Evolutionary conservation across 768 basidiomycete species (phyloP).

Genomic region (Favolaschia claudopus): DNA sequence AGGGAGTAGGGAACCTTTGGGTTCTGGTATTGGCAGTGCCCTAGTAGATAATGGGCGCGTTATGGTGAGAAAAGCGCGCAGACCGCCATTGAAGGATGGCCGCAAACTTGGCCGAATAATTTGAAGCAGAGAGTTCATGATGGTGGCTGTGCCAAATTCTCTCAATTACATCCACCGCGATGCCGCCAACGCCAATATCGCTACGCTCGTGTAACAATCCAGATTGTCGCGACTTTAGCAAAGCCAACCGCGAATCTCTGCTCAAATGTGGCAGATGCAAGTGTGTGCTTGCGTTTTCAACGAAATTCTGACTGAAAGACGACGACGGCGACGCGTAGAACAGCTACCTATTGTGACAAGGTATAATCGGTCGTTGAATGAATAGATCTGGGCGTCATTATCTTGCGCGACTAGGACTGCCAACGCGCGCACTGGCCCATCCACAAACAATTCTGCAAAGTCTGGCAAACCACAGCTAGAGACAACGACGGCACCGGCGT

Average conservation of each 20-base stretch:
- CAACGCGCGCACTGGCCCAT: conserved; percentile 22
- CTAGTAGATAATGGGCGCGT: conserved; percentile 45
- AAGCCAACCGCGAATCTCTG: conserved; percentile 2
- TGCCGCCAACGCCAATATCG: conserved; percentile 1
- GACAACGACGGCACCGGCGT: conserved; percentile 1
- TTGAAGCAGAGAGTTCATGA: not conserved
- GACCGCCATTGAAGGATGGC: too few species aligned
- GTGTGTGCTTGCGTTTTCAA: not conserved
- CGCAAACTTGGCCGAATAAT: conserved; percentile 1
- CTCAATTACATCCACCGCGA: not conserved
- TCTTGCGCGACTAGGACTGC: conserved; percentile 4
- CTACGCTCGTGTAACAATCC: conserved; percentile 18
- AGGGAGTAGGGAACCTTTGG: conserved; percentile 39
- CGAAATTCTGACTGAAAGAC: not conserved
- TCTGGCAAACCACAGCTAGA: conserved; percentile 6
- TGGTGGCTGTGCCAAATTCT: not conserved
- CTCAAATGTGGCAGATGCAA: conserved; percentile 12
- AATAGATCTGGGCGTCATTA: not conserved
- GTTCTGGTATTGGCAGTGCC: conserved; percentile 45
- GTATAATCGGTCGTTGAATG: not conserved
- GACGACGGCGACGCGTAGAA: conserved; percentile 7
- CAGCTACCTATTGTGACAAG: conserved; percentile 16
- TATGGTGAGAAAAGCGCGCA: conserved; percentile 32
- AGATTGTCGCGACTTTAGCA: not conserved
- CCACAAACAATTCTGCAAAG: conserved; percentile 14